A percentile compares a stretch with the other conserved stretches of the same genome.
Conservation (phyloP, 192 early-diverging fungal genomes). For the Thamnidium elegans region DNA sequence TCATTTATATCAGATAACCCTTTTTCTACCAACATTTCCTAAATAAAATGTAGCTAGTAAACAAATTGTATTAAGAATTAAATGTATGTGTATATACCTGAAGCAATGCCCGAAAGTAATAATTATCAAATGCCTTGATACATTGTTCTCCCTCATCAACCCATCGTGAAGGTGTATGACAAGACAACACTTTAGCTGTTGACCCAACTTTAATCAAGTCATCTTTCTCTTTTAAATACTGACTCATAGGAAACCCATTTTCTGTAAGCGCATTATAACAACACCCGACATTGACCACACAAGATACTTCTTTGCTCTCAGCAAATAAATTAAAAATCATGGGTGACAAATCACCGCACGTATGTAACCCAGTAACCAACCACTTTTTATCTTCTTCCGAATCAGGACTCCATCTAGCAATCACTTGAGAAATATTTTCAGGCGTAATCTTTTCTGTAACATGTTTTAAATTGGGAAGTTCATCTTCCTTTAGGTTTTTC, state of each 20-base stretch:
- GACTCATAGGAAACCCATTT: conserved; percentile 44
- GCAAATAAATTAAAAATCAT: conserved; percentile 67
- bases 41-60: not conserved
- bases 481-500: conserved; percentile 42
- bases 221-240: conserved; percentile 21
- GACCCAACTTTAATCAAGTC: conserved; percentile 47
- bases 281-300: conserved; percentile 72
- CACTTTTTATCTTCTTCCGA: conserved; percentile 36
- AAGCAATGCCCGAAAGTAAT: conserved; percentile 74
- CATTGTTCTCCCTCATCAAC: conserved; percentile 48
- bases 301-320: conserved; percentile 45
- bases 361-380: conserved; percentile 79
- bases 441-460: conserved; percentile 47
- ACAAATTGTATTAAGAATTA: not conserved
- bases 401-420: conserved; percentile 27
- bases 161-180: conserved; percentile 84
- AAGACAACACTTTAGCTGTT: conserved; percentile 67
- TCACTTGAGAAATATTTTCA: conserved; percentile 36
- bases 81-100: conserved; percentile 40
- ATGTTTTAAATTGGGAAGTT: conserved; percentile 36
- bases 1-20: conserved; percentile 3
- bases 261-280: conserved; percentile 80
- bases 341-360: conserved; percentile 81
- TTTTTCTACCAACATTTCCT: conserved; percentile 10
- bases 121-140: conserved; percentile 59